These are phyloP conservation scores for Saccharum hybrid DNA, from an alignment of 202 grass and related monocot species.

Conservation along the genomic window DNA sequence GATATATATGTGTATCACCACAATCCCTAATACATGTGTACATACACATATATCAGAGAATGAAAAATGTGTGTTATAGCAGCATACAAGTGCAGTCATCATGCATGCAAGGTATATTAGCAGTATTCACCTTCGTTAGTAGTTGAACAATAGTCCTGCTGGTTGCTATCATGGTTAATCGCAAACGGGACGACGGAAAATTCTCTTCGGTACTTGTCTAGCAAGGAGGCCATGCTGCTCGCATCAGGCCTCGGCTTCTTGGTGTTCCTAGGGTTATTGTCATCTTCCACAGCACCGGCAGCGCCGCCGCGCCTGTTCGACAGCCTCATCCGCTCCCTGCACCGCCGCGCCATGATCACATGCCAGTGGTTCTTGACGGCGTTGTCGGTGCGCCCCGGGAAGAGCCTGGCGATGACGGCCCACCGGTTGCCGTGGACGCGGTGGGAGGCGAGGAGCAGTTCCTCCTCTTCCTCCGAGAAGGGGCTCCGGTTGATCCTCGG, in stretches of 20 bases:
- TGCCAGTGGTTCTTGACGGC: conserved; percentile 99
- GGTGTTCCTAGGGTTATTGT: conserved; percentile 35
- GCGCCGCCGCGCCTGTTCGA: conserved; percentile 23
- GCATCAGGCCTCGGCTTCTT: conserved; percentile 22
- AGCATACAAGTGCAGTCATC: neutral
- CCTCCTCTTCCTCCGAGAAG: conserved; percentile 89
- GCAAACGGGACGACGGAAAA: conserved; percentile 36
- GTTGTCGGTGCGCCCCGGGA: conserved; percentile 97
- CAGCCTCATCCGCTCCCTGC: conserved; percentile 60
- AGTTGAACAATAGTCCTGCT: conserved; percentile 48
- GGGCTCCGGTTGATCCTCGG: conserved; percentile 83
- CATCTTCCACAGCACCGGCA: conserved; percentile 5
- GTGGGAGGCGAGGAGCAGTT: conserved; percentile 79
- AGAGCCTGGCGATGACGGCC: conserved; percentile 85
- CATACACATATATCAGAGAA: neutral
- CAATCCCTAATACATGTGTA: neutral
- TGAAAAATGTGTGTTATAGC: neutral
- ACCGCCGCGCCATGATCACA: conserved; percentile 90
- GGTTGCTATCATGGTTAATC: conserved; percentile 48
- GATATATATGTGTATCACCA: neutral
- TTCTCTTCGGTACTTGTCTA: conserved; percentile 66
- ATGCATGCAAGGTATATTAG: neutral
- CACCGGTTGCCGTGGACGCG: conserved; percentile 85
- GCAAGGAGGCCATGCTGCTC: conserved; percentile 54
- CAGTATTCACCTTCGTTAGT: conserved; percentile 51